Conservation (phyloP, 306 rosid species). For the Sphenostylis stenocarpa region DNA sequence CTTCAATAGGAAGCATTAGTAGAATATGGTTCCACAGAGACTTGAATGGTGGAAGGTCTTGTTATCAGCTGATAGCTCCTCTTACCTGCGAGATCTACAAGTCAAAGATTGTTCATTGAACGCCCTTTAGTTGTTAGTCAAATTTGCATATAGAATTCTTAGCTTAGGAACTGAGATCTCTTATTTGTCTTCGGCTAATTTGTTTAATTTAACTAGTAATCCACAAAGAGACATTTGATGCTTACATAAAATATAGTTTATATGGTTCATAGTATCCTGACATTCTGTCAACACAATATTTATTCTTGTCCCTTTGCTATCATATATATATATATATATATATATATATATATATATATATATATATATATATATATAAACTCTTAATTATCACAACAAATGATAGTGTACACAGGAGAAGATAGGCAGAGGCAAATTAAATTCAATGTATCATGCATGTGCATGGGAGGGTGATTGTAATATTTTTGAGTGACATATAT, state of each 20-base stretch:
- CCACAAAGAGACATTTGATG: conserved; percentile 18
- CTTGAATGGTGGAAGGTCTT: conserved; percentile 51
- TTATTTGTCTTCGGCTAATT: conserved; percentile 33
- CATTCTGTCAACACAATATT: conserved; percentile 10
- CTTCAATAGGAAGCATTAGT: conserved; percentile 27
- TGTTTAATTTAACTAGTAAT: conserved; percentile 16
- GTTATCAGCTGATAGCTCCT: conserved; percentile 38
- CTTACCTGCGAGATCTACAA: conserved; percentile 60
- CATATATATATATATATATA: too few species aligned
- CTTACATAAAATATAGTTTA: neutral
- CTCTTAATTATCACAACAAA: neutral
- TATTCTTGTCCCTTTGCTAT: conserved; percentile 11
- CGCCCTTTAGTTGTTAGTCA: conserved; percentile 28
- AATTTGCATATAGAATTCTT: conserved; percentile 33
- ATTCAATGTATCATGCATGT: conserved; percentile 3
- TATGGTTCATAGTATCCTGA: neutral
- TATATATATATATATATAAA: too few species aligned
- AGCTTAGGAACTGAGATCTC: conserved; percentile 34
- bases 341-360: too few species aligned
- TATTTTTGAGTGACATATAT: neutral
- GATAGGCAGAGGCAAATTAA: conserved; percentile 14
- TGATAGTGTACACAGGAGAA: neutral
- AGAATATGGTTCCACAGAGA: conserved; percentile 27
- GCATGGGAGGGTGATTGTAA: conserved; percentile 30
- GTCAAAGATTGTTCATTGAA: conserved; percentile 71